phyloP scores from a whole-genome alignment of 192 early-diverging fungal species.

The Backusella circina region DNA sequence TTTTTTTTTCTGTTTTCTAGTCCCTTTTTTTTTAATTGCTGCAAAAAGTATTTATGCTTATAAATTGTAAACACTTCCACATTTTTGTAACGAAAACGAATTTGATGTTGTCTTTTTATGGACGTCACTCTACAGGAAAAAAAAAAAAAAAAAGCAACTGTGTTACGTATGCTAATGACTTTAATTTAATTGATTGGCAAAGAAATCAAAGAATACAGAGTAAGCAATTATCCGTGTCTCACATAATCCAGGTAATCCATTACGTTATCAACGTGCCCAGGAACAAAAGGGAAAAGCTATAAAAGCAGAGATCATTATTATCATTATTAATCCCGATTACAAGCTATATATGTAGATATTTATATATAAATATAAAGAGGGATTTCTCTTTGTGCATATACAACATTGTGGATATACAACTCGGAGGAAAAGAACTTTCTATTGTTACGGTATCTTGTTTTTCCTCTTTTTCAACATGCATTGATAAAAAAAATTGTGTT shows the following conservation, averaged over 20 bases:
- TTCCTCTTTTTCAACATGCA: background rate
- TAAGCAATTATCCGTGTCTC: background rate
- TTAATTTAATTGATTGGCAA: slow-evolving; percentile 3
- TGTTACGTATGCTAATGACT: background rate
- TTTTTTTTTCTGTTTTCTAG: background rate
- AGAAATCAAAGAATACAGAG: background rate
- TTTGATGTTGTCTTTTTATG: background rate
- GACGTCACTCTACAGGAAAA: background rate
- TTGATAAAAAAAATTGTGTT: background rate
- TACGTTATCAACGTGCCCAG: background rate
- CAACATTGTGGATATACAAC: background rate
- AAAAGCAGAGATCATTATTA: background rate
- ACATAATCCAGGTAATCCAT: background rate
- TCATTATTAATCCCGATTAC: background rate
- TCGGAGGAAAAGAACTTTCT: background rate
- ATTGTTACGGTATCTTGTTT: background rate
- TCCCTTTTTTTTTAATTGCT: background rate
- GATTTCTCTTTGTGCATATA: background rate
- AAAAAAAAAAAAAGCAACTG: background rate
- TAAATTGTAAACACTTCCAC: background rate
- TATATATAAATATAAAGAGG: background rate
- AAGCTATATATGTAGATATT: background rate
- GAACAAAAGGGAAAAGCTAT: background rate
- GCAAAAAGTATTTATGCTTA: background rate
- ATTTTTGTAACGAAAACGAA: background rate